These are phyloP conservation scores for Glonium stellatum DNA, from an alignment of 495 filamentous ascomycete species.

Conservation along the genomic window DNA sequence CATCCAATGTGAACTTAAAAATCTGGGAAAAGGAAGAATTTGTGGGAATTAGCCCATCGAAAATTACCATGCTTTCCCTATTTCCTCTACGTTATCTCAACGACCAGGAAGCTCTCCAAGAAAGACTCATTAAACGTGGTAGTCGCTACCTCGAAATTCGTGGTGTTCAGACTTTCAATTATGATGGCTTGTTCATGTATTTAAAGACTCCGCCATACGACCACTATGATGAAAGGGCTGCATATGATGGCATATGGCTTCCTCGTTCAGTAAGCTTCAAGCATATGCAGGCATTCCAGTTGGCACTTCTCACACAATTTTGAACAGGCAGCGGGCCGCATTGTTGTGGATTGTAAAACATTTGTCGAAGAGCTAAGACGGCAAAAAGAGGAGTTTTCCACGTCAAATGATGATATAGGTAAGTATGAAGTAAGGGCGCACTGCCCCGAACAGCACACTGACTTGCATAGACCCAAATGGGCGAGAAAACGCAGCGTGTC, in stretches of 20 bases:
- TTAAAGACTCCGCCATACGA: conserved; percentile 29
- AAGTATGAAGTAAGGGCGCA: background rate
- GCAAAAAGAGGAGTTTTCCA: conserved; percentile 12
- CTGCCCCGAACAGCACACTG: background rate
- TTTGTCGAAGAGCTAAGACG: conserved; percentile 33
- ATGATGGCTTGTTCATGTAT: conserved; percentile 29
- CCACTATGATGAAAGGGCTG: conserved; percentile 28
- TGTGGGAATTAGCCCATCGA: conserved; percentile 6
- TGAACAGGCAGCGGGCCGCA: conserved; percentile 27
- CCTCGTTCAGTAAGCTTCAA: conserved; percentile 23
- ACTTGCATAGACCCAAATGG: conserved; percentile 1
- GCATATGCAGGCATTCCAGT: background rate
- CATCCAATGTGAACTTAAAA: conserved; percentile 10
- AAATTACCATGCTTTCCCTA: conserved; percentile 1
- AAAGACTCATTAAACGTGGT: conserved; percentile 20
- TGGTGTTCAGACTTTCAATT: conserved; percentile 10
- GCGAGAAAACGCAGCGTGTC: background rate
- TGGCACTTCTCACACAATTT: background rate
- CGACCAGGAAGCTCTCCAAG: conserved; percentile 10
- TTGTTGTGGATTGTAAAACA: conserved; percentile 36
- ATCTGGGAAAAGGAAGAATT: conserved; percentile 14
- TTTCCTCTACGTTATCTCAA: conserved; percentile 3
- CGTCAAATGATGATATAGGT: background rate
- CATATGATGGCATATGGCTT: conserved; percentile 24
- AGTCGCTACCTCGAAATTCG: conserved; percentile 11